Evolutionary conservation across 805 yeast genomes (phyloP), one percentile per base, ranked within the genome.

Genomic region (Lachancea thermotolerans): DNA sequence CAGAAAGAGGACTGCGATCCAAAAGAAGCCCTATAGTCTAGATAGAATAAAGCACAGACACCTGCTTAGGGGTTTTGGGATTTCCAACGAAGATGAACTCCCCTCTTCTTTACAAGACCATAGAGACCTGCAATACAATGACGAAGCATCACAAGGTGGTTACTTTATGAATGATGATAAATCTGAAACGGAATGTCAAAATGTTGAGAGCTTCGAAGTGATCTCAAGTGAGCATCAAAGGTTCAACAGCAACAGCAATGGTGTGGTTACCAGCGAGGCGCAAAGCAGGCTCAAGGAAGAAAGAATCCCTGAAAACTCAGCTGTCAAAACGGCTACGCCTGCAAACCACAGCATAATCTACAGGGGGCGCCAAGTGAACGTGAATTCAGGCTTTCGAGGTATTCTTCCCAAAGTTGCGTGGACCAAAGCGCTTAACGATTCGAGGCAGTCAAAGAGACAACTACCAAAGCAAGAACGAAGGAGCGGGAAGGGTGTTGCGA

Each of bases 1-100:
- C n/a, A 46, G 68, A 31, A 54, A 57, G 42, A 51, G 68, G 29
- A 62, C 52, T 21, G 67, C 67, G 1, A 61, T 64, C n/a, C 68
- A 64, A 42, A 58, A 55, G 39, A 55, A 58, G 54, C 68, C 68
- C 3, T 64, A 64, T 39, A 64, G 66, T 47, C 45, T 64, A 29
- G 68, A 64, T 37, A 54, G 65, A 35, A 50, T 64, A 21, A 59
- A 52, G 37, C 65, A 64, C 42, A 52, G 55, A 40, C 64, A 62
- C 29, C 42, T 56, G 4, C 33, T 64, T 35, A 53, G 58, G 46
- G 68, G 68, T 0, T 56, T 48, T 41, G 65, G 59, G 42, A 49
- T 60, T 1, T 44, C 62, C 0, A 39, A 48, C 5, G 30, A 7
- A 12, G 16, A 16, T 16, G 21, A 10, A 4, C 33, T 12, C 12